These are phyloP conservation scores for Rhododendron molle DNA, from an alignment of 148 eudicot species.

Conservation along the genomic window DNA sequence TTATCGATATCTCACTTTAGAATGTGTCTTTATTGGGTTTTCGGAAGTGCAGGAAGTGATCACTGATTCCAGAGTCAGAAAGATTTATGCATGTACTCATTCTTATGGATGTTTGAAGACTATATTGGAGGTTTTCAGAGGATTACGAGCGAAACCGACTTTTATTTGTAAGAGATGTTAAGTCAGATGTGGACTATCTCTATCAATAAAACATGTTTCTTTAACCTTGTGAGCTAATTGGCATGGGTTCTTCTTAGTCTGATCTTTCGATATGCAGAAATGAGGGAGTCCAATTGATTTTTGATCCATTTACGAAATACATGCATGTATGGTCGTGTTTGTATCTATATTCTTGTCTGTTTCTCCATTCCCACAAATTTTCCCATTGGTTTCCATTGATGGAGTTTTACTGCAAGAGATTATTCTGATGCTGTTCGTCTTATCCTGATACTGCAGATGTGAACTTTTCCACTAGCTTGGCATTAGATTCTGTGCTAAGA, in stretches of 20 bases:
- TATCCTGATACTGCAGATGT: not conserved
- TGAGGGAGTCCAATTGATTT: not conserved
- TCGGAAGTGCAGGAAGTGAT: not conserved
- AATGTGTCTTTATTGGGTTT: not conserved
- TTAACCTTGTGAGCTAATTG: not conserved
- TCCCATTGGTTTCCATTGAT: not conserved
- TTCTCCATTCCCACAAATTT: not conserved
- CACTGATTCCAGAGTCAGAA: not conserved
- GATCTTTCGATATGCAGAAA: not conserved
- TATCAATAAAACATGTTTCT: not conserved
- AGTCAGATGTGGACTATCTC: not conserved
- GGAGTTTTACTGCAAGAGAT: not conserved
- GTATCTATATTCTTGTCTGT: not conserved
- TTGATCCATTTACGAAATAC: not conserved
- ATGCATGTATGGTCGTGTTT: not conserved
- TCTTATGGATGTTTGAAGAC: not conserved
- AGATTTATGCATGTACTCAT: not conserved
- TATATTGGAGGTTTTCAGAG: not conserved
- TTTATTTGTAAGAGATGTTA: not conserved
- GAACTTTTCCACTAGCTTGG: not conserved
- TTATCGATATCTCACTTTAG: not conserved
- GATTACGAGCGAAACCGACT: not conserved
- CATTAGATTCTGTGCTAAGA: not conserved
- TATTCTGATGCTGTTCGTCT: not conserved
- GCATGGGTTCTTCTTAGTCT: not conserved